phyloP scores from a whole-genome alignment of 805 yeast genomes.

The Candida pseudoglaebosa region DNA sequence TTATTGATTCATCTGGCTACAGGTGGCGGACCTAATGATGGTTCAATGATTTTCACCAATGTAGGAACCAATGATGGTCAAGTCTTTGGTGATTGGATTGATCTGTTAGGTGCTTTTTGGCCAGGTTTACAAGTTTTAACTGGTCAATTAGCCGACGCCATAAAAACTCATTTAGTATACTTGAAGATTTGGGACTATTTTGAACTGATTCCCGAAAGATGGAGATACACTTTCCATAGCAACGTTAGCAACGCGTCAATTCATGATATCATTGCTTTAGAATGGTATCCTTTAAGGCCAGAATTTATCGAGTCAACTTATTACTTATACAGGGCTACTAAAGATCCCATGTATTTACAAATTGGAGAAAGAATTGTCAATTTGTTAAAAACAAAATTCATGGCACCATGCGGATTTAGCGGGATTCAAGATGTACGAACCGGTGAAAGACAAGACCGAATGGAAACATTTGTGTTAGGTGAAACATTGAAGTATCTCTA shows the following conservation, averaged over 20 bases:
- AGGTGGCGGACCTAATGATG: conserved; percentile 20
- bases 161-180: conserved; percentile 54
- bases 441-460: conserved; percentile 65
- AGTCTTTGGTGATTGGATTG: conserved; percentile 66
- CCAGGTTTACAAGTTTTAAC: conserved; percentile 78
- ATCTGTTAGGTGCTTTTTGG: conserved; percentile 82
- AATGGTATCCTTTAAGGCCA: conserved; percentile 93
- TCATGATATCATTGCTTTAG: conserved; percentile 44
- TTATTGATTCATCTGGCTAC: conserved; percentile 42
- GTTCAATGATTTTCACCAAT: conserved; percentile 49
- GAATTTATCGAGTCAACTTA: conserved; percentile 90
- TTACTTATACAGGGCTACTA: conserved; percentile 76
- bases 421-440: conserved; percentile 68
- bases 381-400: conserved; percentile 50
- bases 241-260: conserved; percentile 6
- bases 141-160: conserved; percentile 70
- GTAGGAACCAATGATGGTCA: conserved; percentile 52
- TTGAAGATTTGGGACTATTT: conserved; percentile 76
- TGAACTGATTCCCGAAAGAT: conserved; percentile 85
- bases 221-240: conserved; percentile 42
- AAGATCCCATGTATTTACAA: conserved; percentile 76
- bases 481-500: conserved; percentile 85
- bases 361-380: conserved; percentile 65
- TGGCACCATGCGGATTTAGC: conserved; percentile 72
- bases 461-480: conserved; percentile 88